Base-by-base conservation (phyloP, 2,329 filamentous ascomycete species). In the Boeremia lycopersici region DNA sequence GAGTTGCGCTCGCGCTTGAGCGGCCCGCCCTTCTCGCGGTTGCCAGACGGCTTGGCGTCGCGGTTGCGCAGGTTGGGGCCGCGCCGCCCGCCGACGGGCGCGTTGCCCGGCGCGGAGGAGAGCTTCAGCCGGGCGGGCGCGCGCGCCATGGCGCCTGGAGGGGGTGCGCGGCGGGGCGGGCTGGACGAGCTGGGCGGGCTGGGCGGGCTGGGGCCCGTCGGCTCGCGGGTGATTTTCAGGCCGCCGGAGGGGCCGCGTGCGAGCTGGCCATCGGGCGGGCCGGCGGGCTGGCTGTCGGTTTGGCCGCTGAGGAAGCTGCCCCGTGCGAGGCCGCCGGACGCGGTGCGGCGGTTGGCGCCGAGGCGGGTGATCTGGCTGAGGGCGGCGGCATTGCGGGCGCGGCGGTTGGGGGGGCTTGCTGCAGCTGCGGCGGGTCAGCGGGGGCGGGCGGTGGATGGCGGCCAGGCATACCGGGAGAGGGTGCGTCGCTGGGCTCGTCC, bases 41-140 rank as follows among this genome's bases (percentile, higher is more conserved):
- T 46, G 8, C 48, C 58, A 47, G 28, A 53, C 54, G 28, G 48
- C n/a, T 49, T 53, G 13, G 48, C 49, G 4, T 62, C 60, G 28
- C 70, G 64, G 13, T 59, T 68, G 3, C 65, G 57, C 11, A 71
- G 64, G 25, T 71, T 70, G 15, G 69, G 69, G 3, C 68, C 68
- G 11, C 61, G 56, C 33, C 35, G 43, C 29, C 50, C 36, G 15
- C 57, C 56, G 13, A 53, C 55, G 9, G 54, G 43, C 25, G 54
- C 42, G 17, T 60, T 55, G 26, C 52, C 52, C 7, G 41, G 40
- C 15, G 39, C 38, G 47, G 35, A 30, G 46, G 57, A 49, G 42
- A 69, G 60, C 29, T 66, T 64, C 25, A 72, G 60, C 9, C 60
- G 59, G 11, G 65, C 47, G 6, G 72, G 72, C 8, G 69, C 71